These are phyloP conservation scores for Saturnispora serradocipensis DNA, from an alignment of 805 yeast genomes.

Conservation along the genomic window DNA sequence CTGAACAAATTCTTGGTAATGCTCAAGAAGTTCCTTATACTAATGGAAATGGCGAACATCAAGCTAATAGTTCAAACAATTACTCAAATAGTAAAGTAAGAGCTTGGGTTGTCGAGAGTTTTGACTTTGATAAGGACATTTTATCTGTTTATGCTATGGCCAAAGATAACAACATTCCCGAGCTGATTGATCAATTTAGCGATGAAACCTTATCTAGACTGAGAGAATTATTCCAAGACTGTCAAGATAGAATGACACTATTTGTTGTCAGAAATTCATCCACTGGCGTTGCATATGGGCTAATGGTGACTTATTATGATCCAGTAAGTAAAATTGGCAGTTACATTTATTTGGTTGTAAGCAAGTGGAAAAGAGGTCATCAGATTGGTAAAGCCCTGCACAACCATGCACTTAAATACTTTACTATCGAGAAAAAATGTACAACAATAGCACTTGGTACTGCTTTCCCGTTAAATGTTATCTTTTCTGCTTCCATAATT, in stretches of 20 bases:
- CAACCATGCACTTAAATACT: constrained; percentile 41
- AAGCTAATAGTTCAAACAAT: neutral
- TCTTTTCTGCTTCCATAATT: constrained; percentile 5
- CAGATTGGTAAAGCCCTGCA: constrained; percentile 48
- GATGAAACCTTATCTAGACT: constrained; percentile 7
- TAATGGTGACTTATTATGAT: constrained; percentile 45
- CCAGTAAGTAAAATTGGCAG: constrained; percentile 31
- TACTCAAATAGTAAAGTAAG: constrained; percentile 14
- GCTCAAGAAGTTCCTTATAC: neutral
- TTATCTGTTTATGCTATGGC: constrained; percentile 36
- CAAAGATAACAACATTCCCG: constrained; percentile 28
- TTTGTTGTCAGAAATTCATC: constrained; percentile 51
- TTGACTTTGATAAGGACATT: constrained; percentile 42
- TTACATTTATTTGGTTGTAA: constrained; percentile 41
- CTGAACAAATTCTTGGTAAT: neutral
- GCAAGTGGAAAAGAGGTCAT: constrained; percentile 43
- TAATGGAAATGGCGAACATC: neutral
- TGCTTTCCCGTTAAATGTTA: constrained; percentile 34
- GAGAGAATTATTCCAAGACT: constrained; percentile 14
- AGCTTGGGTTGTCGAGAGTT: constrained; percentile 52
- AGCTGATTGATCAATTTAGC: constrained; percentile 4
- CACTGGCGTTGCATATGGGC: constrained; percentile 44
- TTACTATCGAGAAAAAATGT: constrained; percentile 36
- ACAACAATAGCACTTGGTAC: constrained; percentile 33
- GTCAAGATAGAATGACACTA: constrained; percentile 31